These are phyloP conservation scores for Cucurbita maxima DNA, from an alignment of 306 rosid genomes.

Conservation along the genomic window DNA sequence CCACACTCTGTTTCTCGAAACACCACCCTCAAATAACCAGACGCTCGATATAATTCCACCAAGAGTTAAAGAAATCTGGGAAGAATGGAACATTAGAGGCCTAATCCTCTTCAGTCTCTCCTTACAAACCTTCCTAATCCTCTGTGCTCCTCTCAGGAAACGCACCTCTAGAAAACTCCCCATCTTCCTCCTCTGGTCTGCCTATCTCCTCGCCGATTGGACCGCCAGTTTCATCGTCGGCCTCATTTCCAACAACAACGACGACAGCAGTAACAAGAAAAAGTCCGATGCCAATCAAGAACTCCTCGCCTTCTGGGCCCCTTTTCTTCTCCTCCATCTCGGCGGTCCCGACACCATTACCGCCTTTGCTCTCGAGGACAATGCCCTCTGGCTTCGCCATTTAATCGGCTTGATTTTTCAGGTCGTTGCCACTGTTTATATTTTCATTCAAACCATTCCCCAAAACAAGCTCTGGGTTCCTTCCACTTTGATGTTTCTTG, in stretches of 20 bases:
- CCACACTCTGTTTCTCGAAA: neutral
- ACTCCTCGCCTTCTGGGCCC: slow-evolving; percentile 36
- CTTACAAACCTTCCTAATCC: slow-evolving; percentile 13
- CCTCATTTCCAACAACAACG: slow-evolving; percentile 15
- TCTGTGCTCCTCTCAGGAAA: slow-evolving; percentile 20
- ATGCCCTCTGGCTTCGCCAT: slow-evolving; percentile 38
- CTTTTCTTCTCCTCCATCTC: slow-evolving; percentile 35
- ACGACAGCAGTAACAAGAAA: neutral
- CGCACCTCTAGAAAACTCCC: neutral
- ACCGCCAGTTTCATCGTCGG: slow-evolving; percentile 24
- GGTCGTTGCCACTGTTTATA: slow-evolving; percentile 12
- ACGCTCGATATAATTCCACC: slow-evolving; percentile 7
- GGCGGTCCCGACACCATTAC: slow-evolving; percentile 48
- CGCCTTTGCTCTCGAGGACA: slow-evolving; percentile 34
- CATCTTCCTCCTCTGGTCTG: slow-evolving; percentile 14
- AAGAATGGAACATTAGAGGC: slow-evolving; percentile 27
- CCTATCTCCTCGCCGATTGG: slow-evolving; percentile 35
- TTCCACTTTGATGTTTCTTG: slow-evolving; percentile 11
- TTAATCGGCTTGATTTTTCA: slow-evolving; percentile 23
- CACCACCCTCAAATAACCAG: neutral
- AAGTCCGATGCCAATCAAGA: neutral
- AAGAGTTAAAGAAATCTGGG: slow-evolving; percentile 16
- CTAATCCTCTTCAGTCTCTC: slow-evolving; percentile 20
- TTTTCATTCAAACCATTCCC: slow-evolving; percentile 35
- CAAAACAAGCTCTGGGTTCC: slow-evolving; percentile 19